phyloP scores from a whole-genome alignment of 2,329 filamentous ascomycete species.

The Bisporella sp. region DNA sequence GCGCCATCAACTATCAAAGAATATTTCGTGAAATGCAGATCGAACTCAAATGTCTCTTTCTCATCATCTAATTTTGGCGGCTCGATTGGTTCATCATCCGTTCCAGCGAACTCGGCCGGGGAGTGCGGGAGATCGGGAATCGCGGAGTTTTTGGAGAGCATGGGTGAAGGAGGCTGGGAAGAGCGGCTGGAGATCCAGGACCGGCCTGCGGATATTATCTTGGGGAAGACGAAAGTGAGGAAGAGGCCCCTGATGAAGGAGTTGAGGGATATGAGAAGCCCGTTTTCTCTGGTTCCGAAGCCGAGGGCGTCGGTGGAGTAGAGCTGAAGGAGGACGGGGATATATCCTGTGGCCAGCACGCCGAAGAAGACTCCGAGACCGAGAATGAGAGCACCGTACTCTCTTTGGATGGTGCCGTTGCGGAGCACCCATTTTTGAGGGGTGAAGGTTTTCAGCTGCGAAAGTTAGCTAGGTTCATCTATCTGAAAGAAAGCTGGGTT shows the following conservation, averaged over 20 bases:
- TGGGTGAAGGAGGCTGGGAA: neutral
- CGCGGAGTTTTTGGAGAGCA: constrained; percentile 1
- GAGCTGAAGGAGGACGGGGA: constrained; percentile 48
- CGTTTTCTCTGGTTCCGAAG: constrained; percentile 38
- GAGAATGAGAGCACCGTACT: constrained; percentile 58
- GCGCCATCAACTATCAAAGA: constrained; percentile 58
- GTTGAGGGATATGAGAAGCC: constrained; percentile 37
- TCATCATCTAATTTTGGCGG: constrained; percentile 8
- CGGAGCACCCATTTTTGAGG: constrained; percentile 47
- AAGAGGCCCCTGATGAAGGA: constrained; percentile 36
- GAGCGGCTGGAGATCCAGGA: constrained; percentile 23
- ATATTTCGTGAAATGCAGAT: constrained; percentile 60
- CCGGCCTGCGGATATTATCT: constrained; percentile 34
- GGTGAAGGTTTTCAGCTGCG: constrained; percentile 45
- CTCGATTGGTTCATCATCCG: constrained; percentile 10
- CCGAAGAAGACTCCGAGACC: constrained; percentile 60
- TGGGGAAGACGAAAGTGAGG: constrained; percentile 36
- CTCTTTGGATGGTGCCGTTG: constrained; percentile 43
- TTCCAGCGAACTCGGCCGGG: constrained; percentile 18
- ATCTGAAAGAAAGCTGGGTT: too few species aligned
- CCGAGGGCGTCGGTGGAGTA: constrained; percentile 37
- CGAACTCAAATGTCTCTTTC: constrained; percentile 45
- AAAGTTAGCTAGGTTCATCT: too few species aligned
- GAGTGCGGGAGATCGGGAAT: constrained; percentile 37
- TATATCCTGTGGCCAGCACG: constrained; percentile 63